phyloP scores from a whole-genome alignment of 441 rosid species.

The Pelargonium cotyledonis region DNA sequence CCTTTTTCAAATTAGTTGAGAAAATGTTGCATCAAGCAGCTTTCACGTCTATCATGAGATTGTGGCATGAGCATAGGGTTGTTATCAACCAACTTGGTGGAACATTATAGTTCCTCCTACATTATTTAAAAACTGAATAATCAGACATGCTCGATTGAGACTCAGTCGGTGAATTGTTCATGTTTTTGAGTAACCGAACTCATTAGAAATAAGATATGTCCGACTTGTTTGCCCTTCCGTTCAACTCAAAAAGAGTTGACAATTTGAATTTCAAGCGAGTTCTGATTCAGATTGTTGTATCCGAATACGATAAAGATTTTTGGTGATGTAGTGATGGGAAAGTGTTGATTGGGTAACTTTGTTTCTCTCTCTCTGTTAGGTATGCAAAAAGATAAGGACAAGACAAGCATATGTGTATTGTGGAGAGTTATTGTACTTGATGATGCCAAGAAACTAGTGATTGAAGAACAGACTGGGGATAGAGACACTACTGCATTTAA shows the following conservation, averaged over 20 bases:
- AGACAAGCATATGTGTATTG: background rate
- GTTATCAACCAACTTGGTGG: too few relatives aligned
- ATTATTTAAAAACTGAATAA: too few relatives aligned
- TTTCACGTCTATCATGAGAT: background rate
- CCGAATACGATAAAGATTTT: background rate
- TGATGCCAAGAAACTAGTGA: constrained; percentile 3
- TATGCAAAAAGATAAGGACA: constrained; percentile 7
- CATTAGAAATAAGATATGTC: too few relatives aligned
- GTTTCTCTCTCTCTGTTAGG: constrained; percentile 6
- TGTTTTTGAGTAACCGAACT: too few relatives aligned
- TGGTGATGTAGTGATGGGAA: background rate
- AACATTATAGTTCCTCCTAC: too few relatives aligned
- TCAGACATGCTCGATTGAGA: too few relatives aligned
- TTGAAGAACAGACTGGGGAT: background rate
- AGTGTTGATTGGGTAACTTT: background rate
- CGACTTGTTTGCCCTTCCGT: too few relatives aligned
- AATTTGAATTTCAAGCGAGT: too few relatives aligned
- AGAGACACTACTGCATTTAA: background rate
- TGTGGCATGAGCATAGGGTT: too few relatives aligned
- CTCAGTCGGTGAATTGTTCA: too few relatives aligned
- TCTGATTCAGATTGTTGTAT: too few relatives aligned
- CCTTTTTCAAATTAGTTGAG: background rate
- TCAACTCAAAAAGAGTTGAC: too few relatives aligned
- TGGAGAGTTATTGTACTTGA: background rate
- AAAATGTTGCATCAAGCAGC: constrained; percentile 6